Evolutionary conservation across 345 rosid genomes (phyloP).

Genomic region (Isatis tinctoria): DNA sequence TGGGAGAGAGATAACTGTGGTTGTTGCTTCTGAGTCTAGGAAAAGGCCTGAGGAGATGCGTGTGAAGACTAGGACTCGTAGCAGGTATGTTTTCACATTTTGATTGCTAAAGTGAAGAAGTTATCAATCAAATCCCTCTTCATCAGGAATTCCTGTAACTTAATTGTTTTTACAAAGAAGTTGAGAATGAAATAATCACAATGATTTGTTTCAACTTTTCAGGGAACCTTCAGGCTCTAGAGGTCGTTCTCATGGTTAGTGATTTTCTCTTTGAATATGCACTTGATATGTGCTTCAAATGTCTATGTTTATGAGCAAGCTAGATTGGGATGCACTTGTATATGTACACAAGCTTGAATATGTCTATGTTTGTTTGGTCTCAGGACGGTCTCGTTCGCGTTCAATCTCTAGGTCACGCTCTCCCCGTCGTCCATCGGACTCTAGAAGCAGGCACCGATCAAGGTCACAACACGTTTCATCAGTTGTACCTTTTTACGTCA

Average conservation of each 20-base stretch:
- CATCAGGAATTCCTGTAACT: neutral
- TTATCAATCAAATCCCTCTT: neutral
- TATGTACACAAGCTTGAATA: neutral
- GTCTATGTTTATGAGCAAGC: neutral
- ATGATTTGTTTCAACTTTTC: constrained; percentile 24
- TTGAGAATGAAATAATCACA: neutral
- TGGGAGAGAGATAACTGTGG: constrained; percentile 88
- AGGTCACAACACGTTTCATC: constrained; percentile 47
- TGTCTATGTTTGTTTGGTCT: neutral
- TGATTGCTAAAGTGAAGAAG: neutral
- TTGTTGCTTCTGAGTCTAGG: constrained; percentile 84
- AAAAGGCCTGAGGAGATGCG: constrained; percentile 99
- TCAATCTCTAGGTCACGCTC: constrained; percentile 75
- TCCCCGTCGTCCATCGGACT: constrained; percentile 60
- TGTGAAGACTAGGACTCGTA: constrained; percentile 48
- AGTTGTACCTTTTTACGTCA: neutral
- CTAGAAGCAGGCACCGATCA: constrained; percentile 75
- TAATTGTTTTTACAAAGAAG: neutral
- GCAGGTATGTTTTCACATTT: constrained; percentile 37
- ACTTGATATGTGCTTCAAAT: neutral
- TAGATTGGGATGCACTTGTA: neutral
- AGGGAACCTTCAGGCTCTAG: constrained; percentile 68
- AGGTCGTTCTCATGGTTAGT: constrained; percentile 66
- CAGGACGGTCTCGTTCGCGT: constrained; percentile 84
- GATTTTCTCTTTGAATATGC: neutral